Conservation (phyloP, 148 eudicot species). For the Oxyria digyna region DNA sequence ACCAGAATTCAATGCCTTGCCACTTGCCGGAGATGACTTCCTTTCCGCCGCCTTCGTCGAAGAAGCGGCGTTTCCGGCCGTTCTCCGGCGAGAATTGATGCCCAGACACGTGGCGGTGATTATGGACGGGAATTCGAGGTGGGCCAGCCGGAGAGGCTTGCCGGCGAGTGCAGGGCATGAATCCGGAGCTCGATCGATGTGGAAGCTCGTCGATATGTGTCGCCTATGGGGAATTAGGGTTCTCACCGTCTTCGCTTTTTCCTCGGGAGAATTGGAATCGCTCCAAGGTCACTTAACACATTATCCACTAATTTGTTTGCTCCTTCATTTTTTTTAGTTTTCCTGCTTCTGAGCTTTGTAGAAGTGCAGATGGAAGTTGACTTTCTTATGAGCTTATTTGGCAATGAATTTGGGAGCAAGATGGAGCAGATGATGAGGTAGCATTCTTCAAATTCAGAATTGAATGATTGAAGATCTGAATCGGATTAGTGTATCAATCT, state of each 20-base stretch:
- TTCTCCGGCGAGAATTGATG: conserved; percentile 37
- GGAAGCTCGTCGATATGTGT: conserved; percentile 31
- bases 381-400: conserved; percentile 53
- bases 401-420: conserved; percentile 31
- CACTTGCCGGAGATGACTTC: background rate
- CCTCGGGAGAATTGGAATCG: conserved; percentile 64
- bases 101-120: conserved; percentile 65
- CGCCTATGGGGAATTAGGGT: conserved; percentile 40
- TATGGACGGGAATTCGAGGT: conserved; percentile 79
- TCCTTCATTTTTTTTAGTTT: background rate
- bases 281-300: conserved; percentile 28
- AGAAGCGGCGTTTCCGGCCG: conserved; percentile 26
- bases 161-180: conserved; percentile 43
- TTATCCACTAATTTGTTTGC: background rate
- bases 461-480: too few relatives aligned
- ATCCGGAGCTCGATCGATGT: conserved; percentile 40
- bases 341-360: background rate
- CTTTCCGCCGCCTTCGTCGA: background rate
- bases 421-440: conserved; percentile 39
- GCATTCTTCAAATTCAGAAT: background rate
- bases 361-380: conserved; percentile 49
- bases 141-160: conserved; percentile 48
- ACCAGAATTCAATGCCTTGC: background rate
- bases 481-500: too few relatives aligned
- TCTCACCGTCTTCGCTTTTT: conserved; percentile 60